Evolutionary conservation across 2,329 filamentous ascomycete species (phyloP).

Genomic region (Rhynchosporium secalis): DNA sequence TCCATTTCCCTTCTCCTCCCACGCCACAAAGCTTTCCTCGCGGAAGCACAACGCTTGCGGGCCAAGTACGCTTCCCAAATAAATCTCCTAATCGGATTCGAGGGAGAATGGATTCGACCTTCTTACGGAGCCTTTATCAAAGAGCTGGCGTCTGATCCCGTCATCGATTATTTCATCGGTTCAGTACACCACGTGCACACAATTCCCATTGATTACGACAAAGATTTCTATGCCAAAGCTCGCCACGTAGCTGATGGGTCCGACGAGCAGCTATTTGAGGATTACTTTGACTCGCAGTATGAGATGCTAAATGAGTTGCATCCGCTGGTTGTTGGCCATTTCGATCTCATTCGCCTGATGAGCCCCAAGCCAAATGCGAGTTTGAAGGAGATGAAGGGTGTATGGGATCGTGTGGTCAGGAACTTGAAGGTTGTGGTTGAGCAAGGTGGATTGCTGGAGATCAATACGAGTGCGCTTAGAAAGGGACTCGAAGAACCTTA

Average conservation of each 20-base stretch:
- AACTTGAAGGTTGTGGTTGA: slow-evolving; percentile 71
- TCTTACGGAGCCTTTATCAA: slow-evolving; percentile 58
- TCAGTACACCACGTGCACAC: slow-evolving; percentile 87
- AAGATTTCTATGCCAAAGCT: slow-evolving; percentile 56
- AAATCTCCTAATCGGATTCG: slow-evolving; percentile 83
- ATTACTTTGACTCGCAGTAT: slow-evolving; percentile 86
- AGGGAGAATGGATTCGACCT: slow-evolving; percentile 87
- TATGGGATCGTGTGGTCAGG: slow-evolving; percentile 73
- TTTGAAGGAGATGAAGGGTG: slow-evolving; percentile 52
- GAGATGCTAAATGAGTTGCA: slow-evolving; percentile 73
- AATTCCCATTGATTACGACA: slow-evolving; percentile 87
- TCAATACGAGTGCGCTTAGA: slow-evolving; percentile 82
- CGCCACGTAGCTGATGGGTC: slow-evolving; percentile 48
- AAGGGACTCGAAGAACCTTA: slow-evolving; percentile 93
- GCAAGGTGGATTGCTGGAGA: slow-evolving; percentile 83
- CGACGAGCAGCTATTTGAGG: slow-evolving; percentile 73
- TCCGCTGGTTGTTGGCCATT: slow-evolving; percentile 86
- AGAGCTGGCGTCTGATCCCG: slow-evolving; percentile 57
- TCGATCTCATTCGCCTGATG: slow-evolving; percentile 85
- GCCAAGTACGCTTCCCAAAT: slow-evolving; percentile 69
- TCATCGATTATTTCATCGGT: slow-evolving; percentile 87
- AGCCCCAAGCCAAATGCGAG: slow-evolving; percentile 67
- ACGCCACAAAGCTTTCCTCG: slow-evolving; percentile 70
- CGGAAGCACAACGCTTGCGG: slow-evolving; percentile 73
- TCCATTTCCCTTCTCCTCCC: slow-evolving; percentile 50